Percentiles rank a stretch among this genome's conserved stretches.
These are phyloP conservation scores for Straminergon stramineum DNA, from an alignment of 225 moss, liverwort and hornwort species.

Conservation along the genomic window DNA sequence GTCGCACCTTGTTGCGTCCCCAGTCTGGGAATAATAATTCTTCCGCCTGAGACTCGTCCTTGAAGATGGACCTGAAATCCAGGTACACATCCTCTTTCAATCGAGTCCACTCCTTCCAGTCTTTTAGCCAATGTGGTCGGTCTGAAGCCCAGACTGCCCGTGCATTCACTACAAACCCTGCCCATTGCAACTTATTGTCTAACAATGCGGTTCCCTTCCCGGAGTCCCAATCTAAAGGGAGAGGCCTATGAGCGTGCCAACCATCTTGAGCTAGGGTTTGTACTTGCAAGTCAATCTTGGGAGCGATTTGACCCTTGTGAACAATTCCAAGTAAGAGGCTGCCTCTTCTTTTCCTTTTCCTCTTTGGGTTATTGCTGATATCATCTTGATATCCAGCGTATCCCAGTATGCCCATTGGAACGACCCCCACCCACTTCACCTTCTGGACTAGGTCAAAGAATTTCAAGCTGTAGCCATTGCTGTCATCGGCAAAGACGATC, in stretches of 20 bases:
- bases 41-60: constrained; percentile 46
- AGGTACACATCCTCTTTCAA: constrained; percentile 15
- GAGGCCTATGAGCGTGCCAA: constrained; percentile 58
- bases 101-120: constrained; percentile 55
- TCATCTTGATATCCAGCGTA: constrained; percentile 33
- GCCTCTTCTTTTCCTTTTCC: constrained; percentile 11
- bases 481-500: constrained; percentile 83
- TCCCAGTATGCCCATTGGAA: constrained; percentile 72
- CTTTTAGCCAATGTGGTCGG: constrained; percentile 44
- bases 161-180: constrained; percentile 69
- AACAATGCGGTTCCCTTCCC: constrained; percentile 16
- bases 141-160: constrained; percentile 39
- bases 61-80: constrained; percentile 55
- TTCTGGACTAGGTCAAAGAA: constrained; percentile 67
- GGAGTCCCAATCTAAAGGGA: constrained; percentile 34
- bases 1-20: constrained; percentile 26
- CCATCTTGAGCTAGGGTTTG: constrained; percentile 65
- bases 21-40: constrained; percentile 21
- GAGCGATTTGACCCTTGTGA: constrained; percentile 13
- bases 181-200: constrained; percentile 60
- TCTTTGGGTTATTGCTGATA: background rate
- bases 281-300: constrained; percentile 38
- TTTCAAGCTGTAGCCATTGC: constrained; percentile 67
- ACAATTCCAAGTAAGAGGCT: constrained; percentile 23
- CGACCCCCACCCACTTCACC: constrained; percentile 69